phyloP scores from a whole-genome alignment of 2,329 filamentous ascomycete species.

The Pseudodiploospora longispora region DNA sequence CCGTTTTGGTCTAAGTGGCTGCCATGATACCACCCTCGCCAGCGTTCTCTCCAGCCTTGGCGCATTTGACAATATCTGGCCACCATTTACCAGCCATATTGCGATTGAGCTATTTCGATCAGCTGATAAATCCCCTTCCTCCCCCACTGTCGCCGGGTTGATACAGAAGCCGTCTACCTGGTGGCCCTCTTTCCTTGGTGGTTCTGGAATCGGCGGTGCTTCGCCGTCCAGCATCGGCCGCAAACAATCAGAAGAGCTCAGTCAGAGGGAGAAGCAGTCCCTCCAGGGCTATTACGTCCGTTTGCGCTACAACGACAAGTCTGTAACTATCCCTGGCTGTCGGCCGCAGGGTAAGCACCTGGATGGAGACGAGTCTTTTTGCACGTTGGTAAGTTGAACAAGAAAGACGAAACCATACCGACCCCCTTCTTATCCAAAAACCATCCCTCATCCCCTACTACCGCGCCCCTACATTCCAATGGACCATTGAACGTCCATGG shows the following conservation, averaged over 20 bases:
- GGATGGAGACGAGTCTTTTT: slow-evolving; percentile 79
- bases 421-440: neutral
- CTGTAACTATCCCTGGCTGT: slow-evolving; percentile 78
- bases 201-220: slow-evolving; percentile 12
- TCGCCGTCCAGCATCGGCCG: slow-evolving; percentile 47
- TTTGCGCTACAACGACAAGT: slow-evolving; percentile 80
- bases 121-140: slow-evolving; percentile 19
- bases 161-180: slow-evolving; percentile 12
- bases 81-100: slow-evolving; percentile 86
- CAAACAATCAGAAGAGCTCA: slow-evolving; percentile 48
- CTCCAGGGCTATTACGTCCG: slow-evolving; percentile 79
- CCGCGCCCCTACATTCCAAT: no score
- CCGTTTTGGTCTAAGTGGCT: slow-evolving; percentile 73
- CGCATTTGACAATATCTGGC: slow-evolving; percentile 73
- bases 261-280: slow-evolving; percentile 45
- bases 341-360: slow-evolving; percentile 70
- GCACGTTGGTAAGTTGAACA: slow-evolving; percentile 60
- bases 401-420: neutral
- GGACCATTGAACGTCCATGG: no score
- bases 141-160: slow-evolving; percentile 9
- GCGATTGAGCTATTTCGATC: slow-evolving; percentile 82
- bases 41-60: slow-evolving; percentile 70
- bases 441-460: neutral
- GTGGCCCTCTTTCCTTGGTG: slow-evolving; percentile 19
- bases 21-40: slow-evolving; percentile 89